A percentile compares a stretch with the other conserved stretches of the same genome.
phyloP scores from a whole-genome alignment of 768 basidiomycete genomes.

The Serendipita sp. region DNA sequence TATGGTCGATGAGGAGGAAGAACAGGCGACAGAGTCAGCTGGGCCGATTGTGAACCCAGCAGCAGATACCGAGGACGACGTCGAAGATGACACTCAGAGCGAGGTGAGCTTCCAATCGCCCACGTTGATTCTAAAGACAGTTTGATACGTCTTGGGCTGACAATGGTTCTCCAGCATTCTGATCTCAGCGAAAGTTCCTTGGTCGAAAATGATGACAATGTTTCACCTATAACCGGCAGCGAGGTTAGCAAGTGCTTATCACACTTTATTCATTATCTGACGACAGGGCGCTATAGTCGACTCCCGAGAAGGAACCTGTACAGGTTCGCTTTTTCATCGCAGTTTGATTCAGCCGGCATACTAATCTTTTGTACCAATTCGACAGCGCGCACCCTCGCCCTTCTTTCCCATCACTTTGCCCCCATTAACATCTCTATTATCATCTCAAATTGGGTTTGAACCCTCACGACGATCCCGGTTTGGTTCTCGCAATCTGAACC shows the following conservation, averaged over 20 bases:
- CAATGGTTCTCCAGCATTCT: not conserved
- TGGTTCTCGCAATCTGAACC: not conserved
- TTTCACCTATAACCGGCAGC: not conserved
- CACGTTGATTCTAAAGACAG: not conserved
- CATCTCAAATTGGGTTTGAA: not conserved
- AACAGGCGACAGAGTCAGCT: too few relatives aligned
- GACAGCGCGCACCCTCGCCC: not conserved
- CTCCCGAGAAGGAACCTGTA: not conserved
- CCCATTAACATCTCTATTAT: not conserved
- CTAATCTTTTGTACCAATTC: not conserved
- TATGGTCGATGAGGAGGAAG: not conserved
- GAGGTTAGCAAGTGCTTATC: not conserved
- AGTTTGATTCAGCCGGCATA: not conserved
- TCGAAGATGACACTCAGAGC: too few relatives aligned
- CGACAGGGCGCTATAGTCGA: not conserved
- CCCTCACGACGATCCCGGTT: not conserved
- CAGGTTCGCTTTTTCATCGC: not conserved
- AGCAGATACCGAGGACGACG: too few relatives aligned
- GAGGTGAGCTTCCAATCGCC: too few relatives aligned
- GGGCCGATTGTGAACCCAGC: too few relatives aligned
- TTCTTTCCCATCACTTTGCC: not conserved
- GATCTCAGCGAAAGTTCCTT: not conserved
- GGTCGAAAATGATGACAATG: not conserved
- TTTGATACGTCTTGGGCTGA: not conserved
- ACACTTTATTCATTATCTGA: not conserved